Conservation (phyloP, 2,329 filamentous ascomycete genomes). For the Polytolypa hystricis region DNA sequence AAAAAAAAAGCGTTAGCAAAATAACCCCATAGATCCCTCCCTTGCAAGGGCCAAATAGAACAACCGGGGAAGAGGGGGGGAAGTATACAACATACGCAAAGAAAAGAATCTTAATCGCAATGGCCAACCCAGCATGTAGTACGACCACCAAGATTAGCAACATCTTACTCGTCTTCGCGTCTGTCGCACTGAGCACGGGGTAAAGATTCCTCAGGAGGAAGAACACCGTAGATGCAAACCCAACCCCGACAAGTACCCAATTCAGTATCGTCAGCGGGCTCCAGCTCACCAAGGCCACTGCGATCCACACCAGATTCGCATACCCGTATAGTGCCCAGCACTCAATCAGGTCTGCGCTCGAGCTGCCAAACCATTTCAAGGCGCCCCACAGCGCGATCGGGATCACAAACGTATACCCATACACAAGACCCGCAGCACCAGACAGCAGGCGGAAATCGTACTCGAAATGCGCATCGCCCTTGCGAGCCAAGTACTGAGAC, state of each 20-base stretch:
- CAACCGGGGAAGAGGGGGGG: no score
- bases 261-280: conserved; percentile 77
- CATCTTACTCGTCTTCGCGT: conserved; percentile 81
- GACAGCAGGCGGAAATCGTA: conserved; percentile 88
- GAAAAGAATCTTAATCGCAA: conserved; percentile 94
- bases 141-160: conserved; percentile 72
- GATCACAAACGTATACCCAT: conserved; percentile 85
- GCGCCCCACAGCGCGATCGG: conserved; percentile 77
- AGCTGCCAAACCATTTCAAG: conserved; percentile 84
- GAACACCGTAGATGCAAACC: conserved; percentile 68
- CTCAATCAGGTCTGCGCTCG: conserved; percentile 85
- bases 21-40: not conserved
- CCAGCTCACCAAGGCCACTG: conserved; percentile 84
- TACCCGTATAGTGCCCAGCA: conserved; percentile 96
- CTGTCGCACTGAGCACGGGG: conserved; percentile 84
- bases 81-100: conserved; percentile 52
- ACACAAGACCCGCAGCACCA: conserved; percentile 82
- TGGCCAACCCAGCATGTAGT: conserved; percentile 77
- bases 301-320: conserved; percentile 93
- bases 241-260: conserved; percentile 83
- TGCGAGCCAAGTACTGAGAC: conserved; percentile 69
- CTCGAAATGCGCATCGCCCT: conserved; percentile 59
- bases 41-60: not conserved
- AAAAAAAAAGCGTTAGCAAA: conserved; percentile 10
- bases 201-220: conserved; percentile 81